A percentile compares a stretch with the other conserved stretches of the same genome.
Conservation (phyloP, 2,329 filamentous ascomycete species). For the Pseudocercospora cruenta region DNA sequence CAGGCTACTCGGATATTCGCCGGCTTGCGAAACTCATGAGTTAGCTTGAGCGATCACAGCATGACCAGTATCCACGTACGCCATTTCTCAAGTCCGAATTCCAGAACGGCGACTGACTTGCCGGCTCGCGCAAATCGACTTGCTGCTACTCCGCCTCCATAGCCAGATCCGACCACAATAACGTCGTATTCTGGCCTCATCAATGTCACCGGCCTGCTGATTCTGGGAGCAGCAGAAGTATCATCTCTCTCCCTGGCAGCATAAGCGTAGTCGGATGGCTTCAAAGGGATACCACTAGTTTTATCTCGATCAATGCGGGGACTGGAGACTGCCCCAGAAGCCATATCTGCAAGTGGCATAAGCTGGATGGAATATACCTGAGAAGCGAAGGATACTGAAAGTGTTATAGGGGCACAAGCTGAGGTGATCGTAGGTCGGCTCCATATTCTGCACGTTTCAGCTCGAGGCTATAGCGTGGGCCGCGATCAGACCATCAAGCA, state of each 20-base stretch:
- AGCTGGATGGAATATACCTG: too few species aligned
- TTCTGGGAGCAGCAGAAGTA: background rate
- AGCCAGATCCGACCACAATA: slow-evolving; percentile 70
- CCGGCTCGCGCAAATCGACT: slow-evolving; percentile 65
- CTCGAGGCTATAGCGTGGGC: slow-evolving; percentile 1
- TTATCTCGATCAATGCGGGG: background rate
- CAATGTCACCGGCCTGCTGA: slow-evolving; percentile 4
- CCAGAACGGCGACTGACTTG: slow-evolving; percentile 66
- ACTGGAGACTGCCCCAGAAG: background rate
- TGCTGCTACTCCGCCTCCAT: slow-evolving; percentile 68
- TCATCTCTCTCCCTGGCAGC: background rate
- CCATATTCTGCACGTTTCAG: background rate
- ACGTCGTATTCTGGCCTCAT: slow-evolving; percentile 57
- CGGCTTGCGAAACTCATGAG: slow-evolving; percentile 39
- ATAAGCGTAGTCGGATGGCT: background rate
- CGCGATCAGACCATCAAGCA: background rate
- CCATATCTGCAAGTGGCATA: too few species aligned
- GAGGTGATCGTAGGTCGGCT: background rate
- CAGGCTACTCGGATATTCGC: slow-evolving; percentile 61
- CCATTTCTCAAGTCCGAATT: slow-evolving; percentile 67
- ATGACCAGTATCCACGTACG: slow-evolving; percentile 31
- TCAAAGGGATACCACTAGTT: background rate
- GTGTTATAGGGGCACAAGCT: background rate
- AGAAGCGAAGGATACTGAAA: background rate
- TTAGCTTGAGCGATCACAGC: background rate